phyloP scores from a whole-genome alignment of 2,329 filamentous ascomycete genomes.

The Xylariaceae sp. region DNA sequence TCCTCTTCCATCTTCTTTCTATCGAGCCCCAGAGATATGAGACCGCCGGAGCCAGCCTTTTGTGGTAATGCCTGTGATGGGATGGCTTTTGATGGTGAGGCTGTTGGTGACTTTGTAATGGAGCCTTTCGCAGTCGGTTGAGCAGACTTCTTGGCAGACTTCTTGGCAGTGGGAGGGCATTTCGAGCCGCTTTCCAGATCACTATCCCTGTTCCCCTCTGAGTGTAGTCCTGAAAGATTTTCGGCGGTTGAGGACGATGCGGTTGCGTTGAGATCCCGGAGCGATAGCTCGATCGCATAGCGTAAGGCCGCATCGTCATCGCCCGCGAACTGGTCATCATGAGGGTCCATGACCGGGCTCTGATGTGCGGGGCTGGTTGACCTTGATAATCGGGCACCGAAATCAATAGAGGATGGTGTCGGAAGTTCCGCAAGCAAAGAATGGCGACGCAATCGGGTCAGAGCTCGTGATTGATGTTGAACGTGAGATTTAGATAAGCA shows the following conservation, averaged over 20 bases:
- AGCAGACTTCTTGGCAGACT: conserved; percentile 3
- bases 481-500: background rate
- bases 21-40: conserved; percentile 52
- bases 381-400: background rate
- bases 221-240: conserved; percentile 30
- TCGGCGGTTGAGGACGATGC: conserved; percentile 16
- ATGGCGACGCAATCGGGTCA: background rate
- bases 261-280: conserved; percentile 31
- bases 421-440: background rate
- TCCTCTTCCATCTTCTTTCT: conserved; percentile 82
- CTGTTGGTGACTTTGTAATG: conserved; percentile 8
- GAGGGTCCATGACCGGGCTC: conserved; percentile 20
- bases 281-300: conserved; percentile 54
- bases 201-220: conserved; percentile 30
- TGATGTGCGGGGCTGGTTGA: background rate
- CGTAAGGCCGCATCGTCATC: conserved; percentile 57
- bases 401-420: too few relatives aligned
- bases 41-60: conserved; percentile 1
- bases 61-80: background rate
- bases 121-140: background rate
- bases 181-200: conserved; percentile 26
- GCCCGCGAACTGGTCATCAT: conserved; percentile 25
- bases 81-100: background rate
- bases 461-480: background rate
- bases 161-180: conserved; percentile 21